Conservation (phyloP, 352 stramenopile species). For the Globisporangium middletonii region DNA sequence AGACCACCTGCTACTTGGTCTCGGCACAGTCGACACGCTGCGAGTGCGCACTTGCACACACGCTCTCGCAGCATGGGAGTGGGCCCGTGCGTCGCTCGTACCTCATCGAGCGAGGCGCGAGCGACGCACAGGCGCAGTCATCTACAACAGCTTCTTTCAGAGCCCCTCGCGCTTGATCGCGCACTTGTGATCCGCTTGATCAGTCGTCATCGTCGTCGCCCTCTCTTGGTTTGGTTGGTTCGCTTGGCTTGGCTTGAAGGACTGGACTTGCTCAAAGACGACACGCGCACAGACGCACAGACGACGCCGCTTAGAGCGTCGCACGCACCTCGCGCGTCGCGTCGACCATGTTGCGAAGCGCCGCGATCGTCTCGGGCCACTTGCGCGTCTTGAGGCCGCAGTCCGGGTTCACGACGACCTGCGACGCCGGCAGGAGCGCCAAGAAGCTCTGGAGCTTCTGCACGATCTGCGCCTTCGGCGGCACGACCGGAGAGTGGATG, state of each 20-base stretch:
- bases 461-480: constrained; percentile 82
- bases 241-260: not conserved
- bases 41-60: not conserved
- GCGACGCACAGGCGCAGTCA: constrained; percentile 7
- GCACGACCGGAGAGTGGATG: constrained; percentile 92
- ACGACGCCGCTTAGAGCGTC: constrained; percentile 25
- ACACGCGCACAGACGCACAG: not conserved
- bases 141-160: constrained; percentile 9
- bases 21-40: constrained; percentile 10
- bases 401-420: constrained; percentile 90
- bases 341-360: constrained; percentile 87
- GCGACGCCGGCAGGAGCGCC: constrained; percentile 61
- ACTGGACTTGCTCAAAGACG: not conserved
- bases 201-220: constrained; percentile 1
- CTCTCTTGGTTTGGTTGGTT: not conserved
- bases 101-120: not conserved
- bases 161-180: not conserved
- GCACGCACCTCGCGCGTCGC: constrained; percentile 70
- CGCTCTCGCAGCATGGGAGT: constrained; percentile 2
- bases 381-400: constrained; percentile 92
- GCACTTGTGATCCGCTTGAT: no score
- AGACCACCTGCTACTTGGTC: constrained; percentile 17
- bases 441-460: constrained; percentile 86
- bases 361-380: constrained; percentile 89
- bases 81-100: not conserved